Conservation (phyloP, 139 green algal genomes). For the Chlamydomonas asymmetrica region DNA sequence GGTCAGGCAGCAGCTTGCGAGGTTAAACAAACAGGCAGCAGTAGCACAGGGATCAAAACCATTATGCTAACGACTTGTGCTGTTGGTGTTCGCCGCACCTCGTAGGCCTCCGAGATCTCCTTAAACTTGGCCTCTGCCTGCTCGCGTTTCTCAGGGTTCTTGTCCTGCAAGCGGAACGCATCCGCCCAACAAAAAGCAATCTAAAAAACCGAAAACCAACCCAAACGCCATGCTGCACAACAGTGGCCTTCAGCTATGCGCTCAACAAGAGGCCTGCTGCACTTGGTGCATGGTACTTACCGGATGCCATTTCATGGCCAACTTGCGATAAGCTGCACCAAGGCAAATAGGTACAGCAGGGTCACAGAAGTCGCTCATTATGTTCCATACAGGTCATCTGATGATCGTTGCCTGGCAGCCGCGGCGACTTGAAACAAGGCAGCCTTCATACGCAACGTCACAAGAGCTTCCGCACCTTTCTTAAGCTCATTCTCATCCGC, state of each 20-base stretch:
- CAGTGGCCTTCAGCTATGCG: not conserved
- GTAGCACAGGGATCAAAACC: too few species aligned
- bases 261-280: not conserved
- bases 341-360: not conserved
- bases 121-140: constrained; percentile 82
- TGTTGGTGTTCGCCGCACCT: constrained; percentile 60
- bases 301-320: constrained; percentile 85
- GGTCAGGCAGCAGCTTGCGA: too few species aligned
- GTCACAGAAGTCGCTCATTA: not conserved
- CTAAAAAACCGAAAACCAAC: too few species aligned
- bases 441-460: not conserved
- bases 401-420: too few species aligned
- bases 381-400: not conserved
- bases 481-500: constrained; percentile 82
- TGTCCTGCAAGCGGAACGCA: constrained; percentile 60
- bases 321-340: constrained; percentile 76
- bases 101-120: constrained; percentile 85
- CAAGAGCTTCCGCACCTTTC: constrained; percentile 59
- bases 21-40: too few species aligned
- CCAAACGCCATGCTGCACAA: too few species aligned
- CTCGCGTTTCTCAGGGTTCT: constrained; percentile 70
- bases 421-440: too few species aligned
- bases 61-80: too few species aligned
- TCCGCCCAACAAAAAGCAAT: too few species aligned
- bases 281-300: constrained; percentile 44